phyloP scores from a whole-genome alignment of 352 stramenopile genomes.

The Pythium dissimile region DNA sequence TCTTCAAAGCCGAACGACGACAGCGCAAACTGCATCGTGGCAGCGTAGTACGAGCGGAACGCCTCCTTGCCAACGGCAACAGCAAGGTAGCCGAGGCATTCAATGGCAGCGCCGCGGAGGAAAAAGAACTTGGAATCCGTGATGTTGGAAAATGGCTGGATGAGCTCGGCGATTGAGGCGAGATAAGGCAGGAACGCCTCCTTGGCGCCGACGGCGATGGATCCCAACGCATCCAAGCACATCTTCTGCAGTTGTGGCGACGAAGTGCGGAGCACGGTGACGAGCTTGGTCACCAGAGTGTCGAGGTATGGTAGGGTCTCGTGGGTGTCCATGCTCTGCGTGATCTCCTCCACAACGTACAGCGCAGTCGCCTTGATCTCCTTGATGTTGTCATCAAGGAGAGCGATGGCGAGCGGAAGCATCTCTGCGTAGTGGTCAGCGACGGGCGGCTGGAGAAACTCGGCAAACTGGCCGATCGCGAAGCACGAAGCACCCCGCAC shows the following conservation, averaged over 20 bases:
- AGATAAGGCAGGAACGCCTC: slow-evolving; percentile 97
- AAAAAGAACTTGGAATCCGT: slow-evolving; percentile 92
- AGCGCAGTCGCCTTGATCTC: slow-evolving; percentile 95
- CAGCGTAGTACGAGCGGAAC: slow-evolving; percentile 94
- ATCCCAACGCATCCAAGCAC: slow-evolving; percentile 94
- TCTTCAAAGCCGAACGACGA: slow-evolving; percentile 92
- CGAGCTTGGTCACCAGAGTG: slow-evolving; percentile 94
- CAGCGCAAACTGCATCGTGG: slow-evolving; percentile 94
- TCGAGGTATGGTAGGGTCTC: slow-evolving; percentile 94
- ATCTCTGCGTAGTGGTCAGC: slow-evolving; percentile 94
- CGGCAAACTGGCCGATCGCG: slow-evolving; percentile 96
- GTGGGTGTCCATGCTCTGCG: slow-evolving; percentile 95
- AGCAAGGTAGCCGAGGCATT: slow-evolving; percentile 98
- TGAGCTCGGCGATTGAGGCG: slow-evolving; percentile 77
- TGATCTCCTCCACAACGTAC: slow-evolving; percentile 99
- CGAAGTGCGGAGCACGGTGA: slow-evolving; percentile 89
- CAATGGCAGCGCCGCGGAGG: slow-evolving; percentile 93
- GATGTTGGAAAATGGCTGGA: slow-evolving; percentile 89
- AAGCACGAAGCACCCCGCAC: slow-evolving; percentile 98
- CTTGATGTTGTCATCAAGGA: slow-evolving; percentile 93
- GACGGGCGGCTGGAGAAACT: slow-evolving; percentile 98
- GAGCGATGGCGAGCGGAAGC: slow-evolving; percentile 93
- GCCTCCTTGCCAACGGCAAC: slow-evolving; percentile 94
- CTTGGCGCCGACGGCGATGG: slow-evolving; percentile 96
- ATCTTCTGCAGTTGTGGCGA: slow-evolving; percentile 96